Conservation (phyloP, 2,329 filamentous ascomycete species). For the Rhynchosporium secalis region DNA sequence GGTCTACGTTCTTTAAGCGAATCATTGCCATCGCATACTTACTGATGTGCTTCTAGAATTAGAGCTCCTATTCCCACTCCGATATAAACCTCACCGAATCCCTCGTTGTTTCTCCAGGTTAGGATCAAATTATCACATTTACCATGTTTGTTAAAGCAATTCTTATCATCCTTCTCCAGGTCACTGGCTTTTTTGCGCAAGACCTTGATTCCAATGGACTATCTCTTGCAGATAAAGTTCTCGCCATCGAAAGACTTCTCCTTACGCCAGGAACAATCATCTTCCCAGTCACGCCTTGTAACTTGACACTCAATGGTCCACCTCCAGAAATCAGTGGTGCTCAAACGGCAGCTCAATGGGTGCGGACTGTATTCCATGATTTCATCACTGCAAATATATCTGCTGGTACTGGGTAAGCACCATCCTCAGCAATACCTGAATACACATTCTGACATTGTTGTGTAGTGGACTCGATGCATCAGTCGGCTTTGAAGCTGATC, state of each 20-base stretch:
- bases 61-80: neutral
- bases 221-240: conserved; percentile 23
- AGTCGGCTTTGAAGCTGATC: conserved; percentile 26
- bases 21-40: conserved; percentile 1
- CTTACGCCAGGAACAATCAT: conserved; percentile 19
- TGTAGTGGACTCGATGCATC: conserved; percentile 53
- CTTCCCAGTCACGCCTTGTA: conserved; percentile 24
- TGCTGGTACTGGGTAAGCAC: conserved; percentile 25
- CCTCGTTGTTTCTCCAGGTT: neutral
- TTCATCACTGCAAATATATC: conserved; percentile 53
- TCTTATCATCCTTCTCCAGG: conserved; percentile 14
- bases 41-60: neutral
- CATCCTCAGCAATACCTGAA: conserved; percentile 37
- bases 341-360: conserved; percentile 52
- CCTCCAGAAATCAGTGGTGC: conserved; percentile 10
- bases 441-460: neutral
- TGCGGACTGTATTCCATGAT: conserved; percentile 61
- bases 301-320: conserved; percentile 19
- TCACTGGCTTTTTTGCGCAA: conserved; percentile 12
- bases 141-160: conserved; percentile 19
- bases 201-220: conserved; percentile 22
- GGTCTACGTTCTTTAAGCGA: neutral
- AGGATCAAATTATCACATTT: neutral
- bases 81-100: conserved; percentile 6
- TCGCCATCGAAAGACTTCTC: conserved; percentile 22